Evolutionary conservation across 2,329 filamentous ascomycete species (phyloP), one percentile per base, ranked within the genome.

Genomic region (Fusarium sublunatum): DNA sequence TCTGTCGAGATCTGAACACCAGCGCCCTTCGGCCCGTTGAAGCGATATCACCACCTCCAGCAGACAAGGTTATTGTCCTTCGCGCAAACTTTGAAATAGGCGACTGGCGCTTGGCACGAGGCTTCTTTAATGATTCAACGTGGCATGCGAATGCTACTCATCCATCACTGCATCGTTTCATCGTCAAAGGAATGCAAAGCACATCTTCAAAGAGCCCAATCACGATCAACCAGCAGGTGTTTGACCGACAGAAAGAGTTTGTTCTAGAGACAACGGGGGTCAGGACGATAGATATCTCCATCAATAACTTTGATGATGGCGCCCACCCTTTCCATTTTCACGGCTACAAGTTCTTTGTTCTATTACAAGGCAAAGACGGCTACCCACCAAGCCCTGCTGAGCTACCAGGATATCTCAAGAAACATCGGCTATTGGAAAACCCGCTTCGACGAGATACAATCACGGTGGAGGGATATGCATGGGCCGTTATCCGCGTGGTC

Each of bases 271-370:
- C 81, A 3, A 74, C 76, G 1, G 82, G 85, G 46, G 78, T 86
- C 26, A 77, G 84, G 28, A 78, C 79, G 32, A 79, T 86, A 32
- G 85, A 86, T 2, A 81, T 84, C 26, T 79, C 87, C 61, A 88
- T 88, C 72, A 87, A 87, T 42, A 67, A 82, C 39, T 87, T 85
- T 7, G 85, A 89, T 70, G 79, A 88, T 39, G 69, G 75, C 6
- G 71, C 70, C 1, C 76, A 78, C 22, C 75, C 75, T 0, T 77
- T 77, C 29, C 86, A 90, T 73, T 76, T 90, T 0, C 88, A 89
- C 72, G 85, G 85, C 0, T 83, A 87, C 72, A 78, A 78, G 39
- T 85, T 87, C 74, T 84, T 85, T 64, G 75, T 84, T 35, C 65
- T 78, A 1, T 35, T 66, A 0, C 74, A 77, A 34, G 75, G 69